Evolutionary conservation across 2,329 filamentous ascomycete genomes (phyloP).

Genomic region (Colletotrichum kahawae): DNA sequence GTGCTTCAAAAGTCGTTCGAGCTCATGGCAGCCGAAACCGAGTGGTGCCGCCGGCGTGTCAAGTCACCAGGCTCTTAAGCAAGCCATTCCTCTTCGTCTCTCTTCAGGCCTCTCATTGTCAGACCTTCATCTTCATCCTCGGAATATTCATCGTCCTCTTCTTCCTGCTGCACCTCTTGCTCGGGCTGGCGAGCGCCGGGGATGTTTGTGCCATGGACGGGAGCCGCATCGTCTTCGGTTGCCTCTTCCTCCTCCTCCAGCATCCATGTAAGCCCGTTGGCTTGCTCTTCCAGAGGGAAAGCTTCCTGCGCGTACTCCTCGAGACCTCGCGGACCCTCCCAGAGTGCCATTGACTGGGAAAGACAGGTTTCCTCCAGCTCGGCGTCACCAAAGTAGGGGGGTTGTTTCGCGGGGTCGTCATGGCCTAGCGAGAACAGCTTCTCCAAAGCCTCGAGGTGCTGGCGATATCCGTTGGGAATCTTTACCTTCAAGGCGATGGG

Average conservation of each 20-base stretch:
- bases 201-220: neutral
- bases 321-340: slow-evolving; percentile 89
- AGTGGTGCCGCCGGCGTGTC: neutral
- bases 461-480: slow-evolving; percentile 85
- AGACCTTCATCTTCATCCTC: slow-evolving; percentile 64
- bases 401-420: slow-evolving; percentile 59
- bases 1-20: neutral
- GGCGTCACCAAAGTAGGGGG: slow-evolving; percentile 66
- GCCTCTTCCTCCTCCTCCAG: slow-evolving; percentile 50
- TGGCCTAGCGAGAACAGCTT: slow-evolving; percentile 60
- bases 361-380: slow-evolving; percentile 70
- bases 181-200: slow-evolving; percentile 27
- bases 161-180: slow-evolving; percentile 38
- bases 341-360: slow-evolving; percentile 77
- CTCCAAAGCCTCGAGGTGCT: slow-evolving; percentile 78
- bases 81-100: slow-evolving; percentile 65
- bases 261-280: slow-evolving; percentile 97
- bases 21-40: neutral
- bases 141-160: slow-evolving; percentile 46
- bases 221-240: slow-evolving; percentile 31
- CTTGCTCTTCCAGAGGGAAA: slow-evolving; percentile 92
- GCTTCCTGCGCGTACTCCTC: slow-evolving; percentile 96
- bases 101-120: slow-evolving; percentile 60
- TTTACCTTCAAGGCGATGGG: slow-evolving; percentile 85
- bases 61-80: slow-evolving; percentile 38